phyloP scores from a whole-genome alignment of 148 eudicot species.

The Talinum fruticosum region DNA sequence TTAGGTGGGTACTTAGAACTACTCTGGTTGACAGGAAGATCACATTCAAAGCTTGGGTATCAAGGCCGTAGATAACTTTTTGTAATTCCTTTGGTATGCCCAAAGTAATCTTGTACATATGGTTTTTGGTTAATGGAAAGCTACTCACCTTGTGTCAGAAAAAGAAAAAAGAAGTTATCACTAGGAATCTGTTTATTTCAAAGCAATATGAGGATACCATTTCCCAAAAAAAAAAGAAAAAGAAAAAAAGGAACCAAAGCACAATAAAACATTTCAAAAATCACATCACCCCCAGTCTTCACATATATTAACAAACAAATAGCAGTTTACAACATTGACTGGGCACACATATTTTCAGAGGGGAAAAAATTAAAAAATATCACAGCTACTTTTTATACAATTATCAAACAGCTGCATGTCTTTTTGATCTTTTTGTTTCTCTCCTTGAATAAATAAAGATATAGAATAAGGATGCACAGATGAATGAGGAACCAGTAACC shows the following conservation, averaged over 20 bases:
- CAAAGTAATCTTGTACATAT: no score
- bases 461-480: slow-evolving; percentile 17
- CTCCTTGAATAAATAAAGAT: slow-evolving; percentile 16
- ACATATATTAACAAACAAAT: slow-evolving; percentile 42
- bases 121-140: no score
- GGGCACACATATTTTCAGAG: slow-evolving; percentile 15
- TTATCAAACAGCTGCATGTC: slow-evolving; percentile 69
- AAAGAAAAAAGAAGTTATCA: no score
- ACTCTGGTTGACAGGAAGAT: no score
- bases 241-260: no score
- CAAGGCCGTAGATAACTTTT: no score
- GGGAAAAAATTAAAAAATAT: slow-evolving; percentile 35
- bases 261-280: not conserved
- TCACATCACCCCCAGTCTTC: slow-evolving; percentile 16
- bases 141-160: no score
- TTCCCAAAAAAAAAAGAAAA: not conserved
- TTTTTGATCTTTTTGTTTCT: slow-evolving; percentile 17
- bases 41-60: no score
- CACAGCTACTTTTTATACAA: slow-evolving; percentile 80
- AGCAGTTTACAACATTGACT: slow-evolving; percentile 26
- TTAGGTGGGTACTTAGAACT: no score
- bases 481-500: slow-evolving; percentile 29
- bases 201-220: not conserved
- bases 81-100: no score
- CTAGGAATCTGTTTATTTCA: not conserved